phyloP scores from a whole-genome alignment of 2,329 filamentous ascomycete genomes.

The Aspergillus sp. region DNA sequence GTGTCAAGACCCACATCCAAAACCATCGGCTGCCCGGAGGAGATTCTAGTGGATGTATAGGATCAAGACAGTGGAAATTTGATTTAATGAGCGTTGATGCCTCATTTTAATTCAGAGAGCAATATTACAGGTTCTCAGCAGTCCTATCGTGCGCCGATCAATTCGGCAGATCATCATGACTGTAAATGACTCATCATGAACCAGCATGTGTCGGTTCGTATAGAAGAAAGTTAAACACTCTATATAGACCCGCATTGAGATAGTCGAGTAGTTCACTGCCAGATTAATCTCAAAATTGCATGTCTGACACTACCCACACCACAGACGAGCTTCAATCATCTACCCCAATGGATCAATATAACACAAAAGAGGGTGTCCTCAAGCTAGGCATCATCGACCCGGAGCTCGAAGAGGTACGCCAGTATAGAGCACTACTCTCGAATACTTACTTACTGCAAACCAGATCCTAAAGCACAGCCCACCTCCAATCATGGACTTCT shows the following conservation, averaged over 20 bases:
- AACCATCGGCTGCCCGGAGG: too few relatives aligned
- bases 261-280: background rate
- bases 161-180: background rate
- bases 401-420: conserved; percentile 26
- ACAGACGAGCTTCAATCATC: background rate
- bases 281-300: background rate
- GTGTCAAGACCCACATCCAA: too few relatives aligned
- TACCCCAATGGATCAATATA: conserved; percentile 9
- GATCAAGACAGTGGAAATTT: too few relatives aligned
- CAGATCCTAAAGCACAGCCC: conserved; percentile 8
- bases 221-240: background rate
- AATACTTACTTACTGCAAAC: background rate
- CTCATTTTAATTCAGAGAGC: too few relatives aligned
- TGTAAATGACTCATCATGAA: background rate
- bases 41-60: too few relatives aligned
- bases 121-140: too few relatives aligned
- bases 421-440: background rate
- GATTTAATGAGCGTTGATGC: too few relatives aligned
- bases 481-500: conserved; percentile 9
- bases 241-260: background rate
- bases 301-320: background rate
- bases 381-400: conserved; percentile 28
- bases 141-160: background rate
- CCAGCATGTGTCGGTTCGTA: background rate
- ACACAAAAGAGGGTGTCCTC: conserved; percentile 22